Percentiles rank a stretch among this genome's conserved stretches.
Evolutionary conservation across 73 alveolate species (phyloP).

Genomic region (Durusdinium trenchii): DNA sequence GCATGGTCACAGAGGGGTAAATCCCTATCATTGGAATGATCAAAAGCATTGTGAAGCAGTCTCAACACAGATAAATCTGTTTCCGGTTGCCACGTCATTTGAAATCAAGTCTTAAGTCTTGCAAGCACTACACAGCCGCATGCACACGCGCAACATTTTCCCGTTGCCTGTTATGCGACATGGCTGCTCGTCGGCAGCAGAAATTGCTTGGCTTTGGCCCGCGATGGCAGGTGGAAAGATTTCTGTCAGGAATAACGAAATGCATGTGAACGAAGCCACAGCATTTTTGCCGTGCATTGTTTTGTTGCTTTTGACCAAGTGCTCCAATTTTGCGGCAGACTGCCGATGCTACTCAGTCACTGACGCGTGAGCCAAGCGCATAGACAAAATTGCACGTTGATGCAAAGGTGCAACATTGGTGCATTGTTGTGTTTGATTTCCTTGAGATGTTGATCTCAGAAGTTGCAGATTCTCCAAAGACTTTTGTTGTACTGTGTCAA

Average conservation of each 20-base stretch:
- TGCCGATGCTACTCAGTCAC: conserved; percentile 77
- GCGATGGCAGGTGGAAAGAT: conserved; percentile 79
- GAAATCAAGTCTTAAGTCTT: neutral
- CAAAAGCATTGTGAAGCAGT: neutral
- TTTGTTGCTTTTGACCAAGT: neutral
- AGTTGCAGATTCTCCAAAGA: neutral
- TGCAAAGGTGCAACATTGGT: neutral
- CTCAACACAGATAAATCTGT: neutral
- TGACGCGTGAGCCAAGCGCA: conserved; percentile 66
- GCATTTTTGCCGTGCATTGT: neutral
- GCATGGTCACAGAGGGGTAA: too few relatives aligned
- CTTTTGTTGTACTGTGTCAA: too few relatives aligned
- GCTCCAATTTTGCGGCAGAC: neutral
- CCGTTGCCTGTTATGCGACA: neutral
- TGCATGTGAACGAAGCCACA: neutral
- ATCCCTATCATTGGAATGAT: too few relatives aligned
- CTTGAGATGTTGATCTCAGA: neutral
- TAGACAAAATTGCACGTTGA: neutral
- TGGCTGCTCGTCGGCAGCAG: conserved; percentile 59
- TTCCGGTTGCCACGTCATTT: neutral
- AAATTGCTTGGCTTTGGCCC: conserved; percentile 89
- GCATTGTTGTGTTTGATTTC: neutral
- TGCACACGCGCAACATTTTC: too few relatives aligned
- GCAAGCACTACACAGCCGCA: too few relatives aligned
- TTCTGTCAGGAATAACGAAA: neutral